Evolutionary conservation across 1,139 yeast genomes (phyloP).

Genomic region (Wickerhamiella infanticola): DNA sequence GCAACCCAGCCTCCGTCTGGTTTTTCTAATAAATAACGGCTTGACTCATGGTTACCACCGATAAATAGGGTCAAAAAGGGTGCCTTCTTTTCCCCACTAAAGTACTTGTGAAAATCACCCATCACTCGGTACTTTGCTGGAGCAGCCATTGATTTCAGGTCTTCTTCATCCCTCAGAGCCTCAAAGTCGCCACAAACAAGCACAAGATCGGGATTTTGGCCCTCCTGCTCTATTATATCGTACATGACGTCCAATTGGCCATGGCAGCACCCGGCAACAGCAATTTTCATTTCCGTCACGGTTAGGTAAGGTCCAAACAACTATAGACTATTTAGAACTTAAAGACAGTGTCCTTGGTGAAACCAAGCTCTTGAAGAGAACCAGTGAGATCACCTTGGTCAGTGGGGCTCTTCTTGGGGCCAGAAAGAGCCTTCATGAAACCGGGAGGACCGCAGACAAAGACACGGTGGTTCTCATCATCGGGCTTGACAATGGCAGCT

Average conservation of each 20-base stretch:
- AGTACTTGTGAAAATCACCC: constrained; percentile 72
- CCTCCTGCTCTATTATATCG: constrained; percentile 19
- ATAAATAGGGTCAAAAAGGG: constrained; percentile 69
- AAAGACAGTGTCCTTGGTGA: constrained; percentile 72
- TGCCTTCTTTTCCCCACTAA: constrained; percentile 42
- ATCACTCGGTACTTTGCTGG: constrained; percentile 36
- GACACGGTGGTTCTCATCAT: constrained; percentile 30
- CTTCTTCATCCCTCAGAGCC: constrained; percentile 49
- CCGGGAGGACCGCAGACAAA: constrained; percentile 92
- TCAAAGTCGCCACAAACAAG: constrained; percentile 81
- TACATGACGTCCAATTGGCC: constrained; percentile 62
- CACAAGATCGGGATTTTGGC: constrained; percentile 39
- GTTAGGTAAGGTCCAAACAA: not conserved
- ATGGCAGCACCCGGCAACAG: constrained; percentile 83
- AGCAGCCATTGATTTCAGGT: constrained; percentile 50
- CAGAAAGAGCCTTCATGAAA: constrained; percentile 69
- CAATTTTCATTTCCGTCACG: constrained; percentile 11
- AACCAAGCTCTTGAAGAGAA: constrained; percentile 74
- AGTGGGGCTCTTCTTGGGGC: constrained; percentile 65
- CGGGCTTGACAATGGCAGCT: constrained; percentile 1
- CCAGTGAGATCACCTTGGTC: constrained; percentile 96
- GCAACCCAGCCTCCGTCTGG: constrained; percentile 93
- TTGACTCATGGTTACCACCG: constrained; percentile 94
- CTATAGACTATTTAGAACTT: constrained; percentile 41
- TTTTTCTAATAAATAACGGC: constrained; percentile 57